Evolutionary conservation across 2,329 filamentous ascomycete genomes (phyloP), one percentile per base, ranked within the genome.

Genomic region (Plenodomus tracheiphilus): DNA sequence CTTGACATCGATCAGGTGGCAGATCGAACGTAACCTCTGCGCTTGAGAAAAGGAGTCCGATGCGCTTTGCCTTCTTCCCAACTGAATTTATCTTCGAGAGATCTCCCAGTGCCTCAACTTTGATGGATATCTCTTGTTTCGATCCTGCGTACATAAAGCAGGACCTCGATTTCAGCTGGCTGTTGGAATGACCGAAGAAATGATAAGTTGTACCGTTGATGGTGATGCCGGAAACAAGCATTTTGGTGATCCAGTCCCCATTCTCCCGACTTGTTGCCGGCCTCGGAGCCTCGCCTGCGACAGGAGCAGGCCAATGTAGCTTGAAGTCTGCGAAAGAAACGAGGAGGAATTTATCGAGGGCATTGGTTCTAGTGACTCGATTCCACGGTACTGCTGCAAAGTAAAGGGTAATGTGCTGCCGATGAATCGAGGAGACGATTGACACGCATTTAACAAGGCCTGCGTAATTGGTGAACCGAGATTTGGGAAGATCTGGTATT

Each of bases 131-230:
- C 9, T 65, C 58, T 15, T 69, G 63, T 46, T 68, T 69, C 6
- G 69, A 50, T 4, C 58, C 73, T 1, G 72, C 71, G 41, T 63
- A 68, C 35, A 75, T 52, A 47, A 73, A 74, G 51, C 74, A 76
- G 5, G 74, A 71, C 19, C 70, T 63, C 2, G 73, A 75, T 53
- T 75, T 75, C 13, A 76, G 62, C 56, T 77, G 74, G 46, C 72
- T 75, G 44, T 75, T 76, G 54, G 73, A 75, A 56, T 77, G 75
- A 1, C 73, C 74, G 41, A 70, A 76, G 54, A 77, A 77, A 48
- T 75, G 62, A 54, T 76, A 77, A 1, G 61, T 55, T 0, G 63
- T 48, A 1, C 68, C 69, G 40, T 76, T 71, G 21, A 76, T 46
- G 1, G 28, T 49, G 28, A 77, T 56, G 20, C 73, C 74, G 1